phyloP scores from a whole-genome alignment of 768 basidiomycete species.

The Mrakia blollopis region DNA sequence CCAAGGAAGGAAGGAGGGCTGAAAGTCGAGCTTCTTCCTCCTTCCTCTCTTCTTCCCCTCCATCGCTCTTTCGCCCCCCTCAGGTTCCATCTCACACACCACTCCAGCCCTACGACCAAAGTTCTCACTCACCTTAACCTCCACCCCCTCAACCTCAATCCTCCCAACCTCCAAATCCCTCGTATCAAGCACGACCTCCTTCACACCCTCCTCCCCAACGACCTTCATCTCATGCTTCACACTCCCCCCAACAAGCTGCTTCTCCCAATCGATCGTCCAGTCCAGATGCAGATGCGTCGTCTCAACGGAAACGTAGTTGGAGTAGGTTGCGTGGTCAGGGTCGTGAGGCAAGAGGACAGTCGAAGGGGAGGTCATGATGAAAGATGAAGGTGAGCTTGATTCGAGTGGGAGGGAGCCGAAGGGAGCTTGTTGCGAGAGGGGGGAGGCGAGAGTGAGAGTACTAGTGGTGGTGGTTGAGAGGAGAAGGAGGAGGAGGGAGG shows the following conservation, averaged over 20 bases:
- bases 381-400: background rate
- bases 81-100: too few species aligned
- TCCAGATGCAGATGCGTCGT: constrained; percentile 66
- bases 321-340: constrained; percentile 57
- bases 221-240: constrained; percentile 61
- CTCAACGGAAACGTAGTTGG: constrained; percentile 67
- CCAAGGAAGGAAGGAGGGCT: background rate
- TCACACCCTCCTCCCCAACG: constrained; percentile 51
- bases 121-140: constrained; percentile 21
- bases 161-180: constrained; percentile 58
- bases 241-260: constrained; percentile 59
- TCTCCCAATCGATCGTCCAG: constrained; percentile 71
- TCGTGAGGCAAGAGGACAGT: background rate
- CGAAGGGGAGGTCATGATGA: background rate
- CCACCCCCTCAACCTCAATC: constrained; percentile 17
- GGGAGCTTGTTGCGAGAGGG: background rate
- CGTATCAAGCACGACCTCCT: constrained; percentile 59
- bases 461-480: constrained; percentile 1
- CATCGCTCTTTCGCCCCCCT: background rate
- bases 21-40: background rate
- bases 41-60: background rate
- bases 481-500: background rate
- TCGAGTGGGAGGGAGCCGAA: background rate
- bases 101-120: background rate
- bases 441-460: background rate